Evolutionary conservation across 345 rosid species (phyloP), one percentile per base, ranked within the genome.

Genomic region (Syzygium grande): DNA sequence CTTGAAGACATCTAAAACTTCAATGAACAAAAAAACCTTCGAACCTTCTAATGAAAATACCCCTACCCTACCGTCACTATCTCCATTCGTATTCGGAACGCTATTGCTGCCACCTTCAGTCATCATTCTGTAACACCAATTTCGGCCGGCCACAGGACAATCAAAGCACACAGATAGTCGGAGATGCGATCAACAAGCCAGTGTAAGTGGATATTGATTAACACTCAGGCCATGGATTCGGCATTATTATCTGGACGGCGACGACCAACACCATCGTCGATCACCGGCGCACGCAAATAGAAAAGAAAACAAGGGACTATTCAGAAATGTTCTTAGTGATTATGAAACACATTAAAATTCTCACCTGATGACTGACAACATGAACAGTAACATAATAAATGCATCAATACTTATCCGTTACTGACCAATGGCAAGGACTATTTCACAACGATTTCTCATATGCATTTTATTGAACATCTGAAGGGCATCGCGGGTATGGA

Each of bases 261-360:
- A 58, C 13, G 14, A 58, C 12, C 6, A 23, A 23, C 63, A 23
- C 0, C n/a, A 58, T 58, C 25, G 63, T 58, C 0, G 29, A 4
- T 58, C 63, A 58, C 63, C 6, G 3, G 29, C 63, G 1, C 25
- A 58, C 0, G 14, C 63, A 58, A 58, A 0, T 58, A 58, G 29
- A 58, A 58, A 23, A 58, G 14, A 58, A 58, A 23, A 58, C 29
- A 2, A 23, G 0, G 4, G 43, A 41, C 43, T 58, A 58, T 58
- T 25, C 29, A 58, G 14, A 25, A 58, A 58, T 25, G 29, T 58
- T 58, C 63, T 58, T 25, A n/a, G 14, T 58, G 63, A 58, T n/a
- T 58, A 58, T 52, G 63, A 27, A 58, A 10, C 63, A 58, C 25
- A 58, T 10, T 58, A 58, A 25, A 25, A 58, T 25, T 58, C 63